Conservation (phyloP, 768 basidiomycete genomes). For the Mycena amicta region DNA sequence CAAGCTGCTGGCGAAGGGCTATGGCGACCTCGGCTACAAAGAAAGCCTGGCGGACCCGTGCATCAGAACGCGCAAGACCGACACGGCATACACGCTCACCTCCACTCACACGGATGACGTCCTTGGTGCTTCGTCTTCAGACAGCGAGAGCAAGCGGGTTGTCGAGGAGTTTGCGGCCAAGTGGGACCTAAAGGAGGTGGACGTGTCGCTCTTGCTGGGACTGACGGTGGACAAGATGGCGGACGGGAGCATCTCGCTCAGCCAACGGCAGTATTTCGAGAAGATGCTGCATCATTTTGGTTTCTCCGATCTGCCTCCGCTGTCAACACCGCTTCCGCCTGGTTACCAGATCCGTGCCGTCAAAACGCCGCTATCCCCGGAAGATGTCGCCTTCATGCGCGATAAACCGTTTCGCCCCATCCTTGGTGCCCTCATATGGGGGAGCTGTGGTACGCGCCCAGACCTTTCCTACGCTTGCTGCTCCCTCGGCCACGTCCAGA, state of each 20-base stretch:
- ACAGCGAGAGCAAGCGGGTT: conserved; percentile 4
- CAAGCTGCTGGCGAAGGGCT: background rate
- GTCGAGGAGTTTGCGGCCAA: conserved; percentile 11
- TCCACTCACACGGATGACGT: conserved; percentile 13
- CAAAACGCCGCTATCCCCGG: background rate
- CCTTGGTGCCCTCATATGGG: conserved; percentile 25
- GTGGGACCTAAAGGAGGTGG: conserved; percentile 13
- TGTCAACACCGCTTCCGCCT: conserved; percentile 4
- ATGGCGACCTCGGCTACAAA: conserved; percentile 7
- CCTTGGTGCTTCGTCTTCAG: conserved; percentile 5
- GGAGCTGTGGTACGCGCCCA: conserved; percentile 7
- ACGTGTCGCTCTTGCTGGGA: conserved; percentile 1
- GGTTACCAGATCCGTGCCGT: background rate
- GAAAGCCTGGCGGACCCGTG: conserved; percentile 8
- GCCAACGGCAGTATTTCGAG: conserved; percentile 8
- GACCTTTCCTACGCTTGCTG: conserved; percentile 17
- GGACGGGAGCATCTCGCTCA: conserved; percentile 3
- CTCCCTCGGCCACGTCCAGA: conserved; percentile 15
- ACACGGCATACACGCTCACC: conserved; percentile 8
- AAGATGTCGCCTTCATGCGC: conserved; percentile 16
- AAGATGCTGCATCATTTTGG: conserved; percentile 24
- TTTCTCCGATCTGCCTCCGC: conserved; percentile 9
- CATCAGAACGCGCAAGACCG: background rate
- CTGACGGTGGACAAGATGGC: conserved; percentile 8
- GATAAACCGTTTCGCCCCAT: conserved; percentile 21